Evolutionary conservation across 2,329 filamentous ascomycete species (phyloP), one percentile per base, ranked within the genome.

Genomic region (Juglanconis sp.): DNA sequence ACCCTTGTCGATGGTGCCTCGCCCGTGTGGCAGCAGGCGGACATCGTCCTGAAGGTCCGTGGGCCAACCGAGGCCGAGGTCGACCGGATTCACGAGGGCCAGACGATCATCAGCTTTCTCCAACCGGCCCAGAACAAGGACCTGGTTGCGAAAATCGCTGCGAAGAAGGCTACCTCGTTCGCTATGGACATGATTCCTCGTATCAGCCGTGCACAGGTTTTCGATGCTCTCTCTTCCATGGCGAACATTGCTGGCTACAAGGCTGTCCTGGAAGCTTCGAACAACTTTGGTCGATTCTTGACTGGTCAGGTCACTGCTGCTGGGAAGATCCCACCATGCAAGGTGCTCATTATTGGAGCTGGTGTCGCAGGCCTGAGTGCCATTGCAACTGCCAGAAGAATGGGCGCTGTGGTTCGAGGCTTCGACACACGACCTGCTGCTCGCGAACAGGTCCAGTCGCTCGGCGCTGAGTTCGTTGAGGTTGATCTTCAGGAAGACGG

Each of bases 161-260:
- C 81, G 42, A 85, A 85, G 53, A 88, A 88, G 34, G 86, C 88
- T 2, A 96, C 91, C 1, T 79, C 85, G 15, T 95, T 96, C 70
- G 91, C 92, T 30, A 96, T 96, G 92, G 92, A 96, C 71, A 89
- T 93, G 86, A 89, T 96, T 56, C 92, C 92, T 15, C 87, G 92
- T 46, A 96, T 96, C 67, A 96, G 92, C 1, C 85, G 92, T 51
- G 92, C 92, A 1, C 92, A 96, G 71, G 87, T 90, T 0, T 96
- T 96, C 68, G 92, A 96, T 74, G 92, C 91, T 0, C 80, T 96
- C 59, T 92, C 91, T 72, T 95, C 90, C 9, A 96, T 96, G 92
- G 92, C 92, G 62, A 96, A 96, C 68, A 96, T 96, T 76, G 91
- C 92, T 30, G 92, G 92, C 0, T 96, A 96, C 77, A 96, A 96